Base-by-base conservation (phyloP, 306 rosid species). In the Rubus idaeus region DNA sequence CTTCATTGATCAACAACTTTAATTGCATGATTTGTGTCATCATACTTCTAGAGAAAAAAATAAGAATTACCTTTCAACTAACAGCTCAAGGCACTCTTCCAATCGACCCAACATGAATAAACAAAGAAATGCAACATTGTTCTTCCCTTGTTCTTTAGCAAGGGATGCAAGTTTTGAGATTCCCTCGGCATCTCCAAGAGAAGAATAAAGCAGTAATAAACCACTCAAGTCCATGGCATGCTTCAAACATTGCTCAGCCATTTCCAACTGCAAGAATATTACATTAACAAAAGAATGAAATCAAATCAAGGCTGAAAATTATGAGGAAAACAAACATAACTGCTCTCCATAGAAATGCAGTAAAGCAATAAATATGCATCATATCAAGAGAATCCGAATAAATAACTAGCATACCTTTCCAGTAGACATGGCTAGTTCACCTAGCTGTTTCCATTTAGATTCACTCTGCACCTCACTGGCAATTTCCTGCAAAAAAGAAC, bases 141-240 rank as follows among this genome's bases (percentile, higher is more conserved):
- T 96, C 89, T 96, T 96, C 83, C 99, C 99, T 81, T 93, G 98
- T 83, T 96, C 98, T 84, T 91, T 96, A 60, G 99, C 96, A 86
- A 93, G 94, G 77, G 83, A 76, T 79, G 94, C 96, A 78, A 96
- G 99, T 75, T 82, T 72, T 52, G 91, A 87, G 80, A 96, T 88
- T 80, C 98, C 98, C 81, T 89, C 99, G 57, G 93, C 94, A 85
- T 96, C 98, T 52, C 99, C 99, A 82, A 96, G 85, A 82, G 99
- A 96, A 88, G 99, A 93, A 88, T 96, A 96, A n/a, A 96, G 90
- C 81, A 96, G 88, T 79, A 96, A 76, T 77, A 96, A 89, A 41
- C 99, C 99, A 84, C 99, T 96, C 91, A 96, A 84, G 84, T 96
- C 99, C 93, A 87, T 84, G 76, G 99, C 99, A 75, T 84, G 75